Evolutionary conservation across 768 basidiomycete genomes (phyloP).

Genomic region (Russula abietina): DNA sequence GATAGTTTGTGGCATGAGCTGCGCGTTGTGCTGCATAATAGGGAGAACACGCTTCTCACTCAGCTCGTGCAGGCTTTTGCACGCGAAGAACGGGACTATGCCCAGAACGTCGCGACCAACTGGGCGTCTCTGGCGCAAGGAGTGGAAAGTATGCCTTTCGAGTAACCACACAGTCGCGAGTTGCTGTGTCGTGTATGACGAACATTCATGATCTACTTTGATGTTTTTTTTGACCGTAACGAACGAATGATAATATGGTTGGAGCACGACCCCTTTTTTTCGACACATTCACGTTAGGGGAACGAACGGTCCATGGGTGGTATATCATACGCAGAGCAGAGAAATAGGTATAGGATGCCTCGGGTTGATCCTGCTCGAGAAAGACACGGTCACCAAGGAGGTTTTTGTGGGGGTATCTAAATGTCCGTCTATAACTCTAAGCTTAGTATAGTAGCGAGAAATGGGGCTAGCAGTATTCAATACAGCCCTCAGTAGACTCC

Average conservation of each 20-base stretch:
- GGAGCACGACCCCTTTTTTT: neutral
- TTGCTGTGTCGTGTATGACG: neutral
- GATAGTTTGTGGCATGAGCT: conserved; percentile 93
- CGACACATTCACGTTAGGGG: neutral
- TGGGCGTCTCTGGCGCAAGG: conserved; percentile 71
- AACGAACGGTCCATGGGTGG: neutral
- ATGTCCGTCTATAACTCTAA: neutral
- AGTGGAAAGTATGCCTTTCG: conserved; percentile 80
- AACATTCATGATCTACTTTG: conserved; percentile 13
- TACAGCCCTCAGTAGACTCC: conserved; percentile 56
- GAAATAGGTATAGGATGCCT: neutral
- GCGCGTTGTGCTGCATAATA: conserved; percentile 85
- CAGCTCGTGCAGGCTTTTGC: conserved; percentile 68
- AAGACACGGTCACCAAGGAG: neutral
- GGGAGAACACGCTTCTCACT: conserved; percentile 78
- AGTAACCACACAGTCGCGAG: conserved; percentile 41
- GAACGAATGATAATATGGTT: conserved; percentile 2
- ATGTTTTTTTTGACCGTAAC: conserved; percentile 6
- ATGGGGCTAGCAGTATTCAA: neutral
- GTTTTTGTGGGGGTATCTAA: neutral
- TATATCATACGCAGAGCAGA: neutral
- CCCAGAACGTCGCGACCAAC: conserved; percentile 54
- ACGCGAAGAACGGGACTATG: conserved; percentile 64
- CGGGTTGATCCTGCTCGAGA: neutral
- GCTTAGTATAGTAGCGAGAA: neutral